A percentile compares a stretch with the other conserved stretches of the same genome.
Conservation (phyloP, 331 rosid genomes). For the Cydonia oblonga region DNA sequence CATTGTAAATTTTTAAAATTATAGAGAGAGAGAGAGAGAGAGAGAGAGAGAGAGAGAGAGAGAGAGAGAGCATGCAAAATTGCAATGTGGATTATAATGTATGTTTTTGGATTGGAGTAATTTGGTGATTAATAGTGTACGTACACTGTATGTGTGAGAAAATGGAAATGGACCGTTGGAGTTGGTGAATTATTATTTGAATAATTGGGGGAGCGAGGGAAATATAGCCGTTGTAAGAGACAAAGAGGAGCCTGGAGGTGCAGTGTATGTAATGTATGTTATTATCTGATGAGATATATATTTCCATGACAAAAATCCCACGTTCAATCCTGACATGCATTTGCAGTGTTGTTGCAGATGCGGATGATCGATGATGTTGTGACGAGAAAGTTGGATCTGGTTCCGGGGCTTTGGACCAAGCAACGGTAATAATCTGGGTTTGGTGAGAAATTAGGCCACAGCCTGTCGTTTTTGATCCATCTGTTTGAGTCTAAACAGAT, state of each 20-base stretch:
- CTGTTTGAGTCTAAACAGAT: too few species aligned
- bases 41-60: too few species aligned
- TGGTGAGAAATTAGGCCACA: not conserved
- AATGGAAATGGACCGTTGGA: slow-evolving; percentile 45
- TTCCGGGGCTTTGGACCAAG: not conserved
- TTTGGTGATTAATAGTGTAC: too few species aligned
- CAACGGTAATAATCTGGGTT: not conserved
- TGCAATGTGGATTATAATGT: too few species aligned
- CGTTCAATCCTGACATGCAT: slow-evolving; percentile 5
- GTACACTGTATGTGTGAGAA: not conserved
- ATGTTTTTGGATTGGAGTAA: too few species aligned
- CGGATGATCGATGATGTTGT: not conserved
- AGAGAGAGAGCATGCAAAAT: too few species aligned
- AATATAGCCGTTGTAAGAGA: slow-evolving; percentile 60
- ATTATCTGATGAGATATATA: too few species aligned
- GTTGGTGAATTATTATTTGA: slow-evolving; percentile 3
- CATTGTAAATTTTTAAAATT: not conserved
- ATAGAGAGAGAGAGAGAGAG: not conserved
- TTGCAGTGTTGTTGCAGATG: not conserved
- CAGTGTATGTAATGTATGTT: too few species aligned
- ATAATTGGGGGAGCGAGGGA: slow-evolving; percentile 12
- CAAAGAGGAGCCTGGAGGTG: not conserved
- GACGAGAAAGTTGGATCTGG: not conserved
- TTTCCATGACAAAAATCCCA: not conserved
- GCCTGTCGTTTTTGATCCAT: too few species aligned